Base-by-base conservation (phyloP, 2,329 filamentous ascomycete species). In the Ophidiomyces ophidiicola region DNA sequence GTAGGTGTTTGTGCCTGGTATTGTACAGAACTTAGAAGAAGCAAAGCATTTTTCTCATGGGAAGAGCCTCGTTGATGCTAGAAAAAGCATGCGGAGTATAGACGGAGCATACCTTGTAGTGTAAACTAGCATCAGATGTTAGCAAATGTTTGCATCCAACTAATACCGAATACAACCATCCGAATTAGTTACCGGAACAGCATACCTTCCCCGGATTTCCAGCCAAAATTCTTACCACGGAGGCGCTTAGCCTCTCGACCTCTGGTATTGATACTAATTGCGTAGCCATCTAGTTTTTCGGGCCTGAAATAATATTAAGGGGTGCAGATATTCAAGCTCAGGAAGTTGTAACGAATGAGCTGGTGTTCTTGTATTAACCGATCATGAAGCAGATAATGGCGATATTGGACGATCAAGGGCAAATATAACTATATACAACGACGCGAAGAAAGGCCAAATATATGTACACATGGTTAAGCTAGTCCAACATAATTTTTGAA, bases 1-100 rank as follows among this genome's bases (percentile, higher is more conserved):
- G 59, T 98, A 98, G 23, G 90, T 98, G 60, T 98, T 98, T 49
- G 90, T 94, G 46, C 86, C 70, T 73, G 48, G 24, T 35, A 5
- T 20, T 18, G 5, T 12, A 15, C n/a, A n/a, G n/a, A n/a, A n/a
- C n/a, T n/a, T n/a, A n/a, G n/a, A n/a, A n/a, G n/a, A n/a, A n/a
- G n/a, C n/a, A n/a, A n/a, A n/a, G n/a, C n/a, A n/a, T n/a, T n/a
- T n/a, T n/a, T n/a, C n/a, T n/a, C n/a, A n/a, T n/a, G n/a, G n/a
- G n/a, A n/a, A n/a, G n/a, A n/a, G n/a, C n/a, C n/a, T n/a, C n/a
- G n/a, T n/a, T n/a, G n/a, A n/a, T n/a, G n/a, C n/a, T n/a, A n/a
- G n/a, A n/a, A n/a, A n/a, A n/a, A n/a, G n/a, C n/a, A n/a, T n/a
- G n/a, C n/a, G n/a, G n/a, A n/a, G 24, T 7, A 7, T 6, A n/a